Evolutionary conservation across 2,329 filamentous ascomycete species (phyloP), one percentile per base, ranked within the genome.

Genomic region (Diaporthe ilicicola): DNA sequence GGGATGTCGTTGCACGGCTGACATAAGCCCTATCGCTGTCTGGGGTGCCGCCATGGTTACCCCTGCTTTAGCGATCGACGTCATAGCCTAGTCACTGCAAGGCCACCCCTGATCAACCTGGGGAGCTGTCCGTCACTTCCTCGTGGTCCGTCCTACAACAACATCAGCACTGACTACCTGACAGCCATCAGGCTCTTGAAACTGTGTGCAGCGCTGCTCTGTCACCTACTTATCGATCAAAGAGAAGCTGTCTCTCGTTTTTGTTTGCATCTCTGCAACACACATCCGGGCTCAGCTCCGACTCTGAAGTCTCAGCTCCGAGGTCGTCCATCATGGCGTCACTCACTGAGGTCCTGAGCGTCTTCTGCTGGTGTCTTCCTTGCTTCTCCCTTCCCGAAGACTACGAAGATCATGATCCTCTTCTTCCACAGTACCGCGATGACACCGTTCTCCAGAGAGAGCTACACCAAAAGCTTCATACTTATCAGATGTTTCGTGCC

Each of bases 401-500:
- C 72, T 82, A 84, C 67, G 87, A 86, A 70, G 93, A 95, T 78
- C 91, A 90, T 66, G 86, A 94, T 77, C 94, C 94, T 73, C 87
- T 97, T 70, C 90, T 97, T 61, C 93, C 94, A 70, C 91, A 91
- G 76, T 96, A 96, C 85, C 86, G 90, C 76, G 92, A 97, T 80
- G 93, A 96, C 77, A 97, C 95, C 1, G 83, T 86, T 39, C 84
- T 95, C 67, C 93, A 97, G 86, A 87, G 90, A 59, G 86, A 90
- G 76, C 87, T 97, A 71, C 93, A 95, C 78, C 91, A 95, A 81
- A 98, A 97, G 85, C 88, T 98, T 72, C 95, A 97, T 82, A 92
- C 92, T 32, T 98, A 97, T 79, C 94, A 97, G 85, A 97, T 97
- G 92, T 79, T 94, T 34, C 89, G 93, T 67, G 95, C 95, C 68